Base-by-base conservation (phyloP, 2,329 filamentous ascomycete genomes). In the Amesomyces nigricolor region DNA sequence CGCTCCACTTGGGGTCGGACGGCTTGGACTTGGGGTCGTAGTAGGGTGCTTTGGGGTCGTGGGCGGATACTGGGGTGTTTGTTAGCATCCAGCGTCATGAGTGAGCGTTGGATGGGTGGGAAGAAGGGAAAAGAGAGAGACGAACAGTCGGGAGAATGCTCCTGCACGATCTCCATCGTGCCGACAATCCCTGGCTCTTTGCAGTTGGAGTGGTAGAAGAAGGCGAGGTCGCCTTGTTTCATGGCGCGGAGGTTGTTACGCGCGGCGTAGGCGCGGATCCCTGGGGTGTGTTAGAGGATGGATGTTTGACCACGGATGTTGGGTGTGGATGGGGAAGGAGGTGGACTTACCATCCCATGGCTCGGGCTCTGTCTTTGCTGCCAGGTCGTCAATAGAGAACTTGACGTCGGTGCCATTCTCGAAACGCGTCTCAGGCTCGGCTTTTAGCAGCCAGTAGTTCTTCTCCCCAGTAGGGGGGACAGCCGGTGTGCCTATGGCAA, bases 161-260 rank as follows among this genome's bases (percentile, higher is more conserved):
- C 91, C 61, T 82, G 79, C 14, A 95, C 91, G 60, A 99, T 88
- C 65, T 94, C 88, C 87, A 96, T 91, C 16, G 86, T 82, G 1
- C 91, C 91, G 1, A 86, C 90, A 47, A 97, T 90, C 2, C 89
- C 92, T 0, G 91, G 91, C 22, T 86, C 81, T 68, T 95, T 95
- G 72, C 89, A 94, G 65, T 94, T 95, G 46, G 89, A 95, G 72
- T 96, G 92, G 68, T 97, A 97, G 74, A 99, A 97, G 74, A 99
- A 97, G 26, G 91, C 91, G 32, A 91, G 78, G 67, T 99, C 94
- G 49, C 91, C 91, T 54, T 85, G 84, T 64, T 89, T 91, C 94
- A 99, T 99, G 8, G 84, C 82, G 30, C 89, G 83, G 73, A 99
- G 85, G 68, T 96, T 90, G 66, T 96, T 97, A 26, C 89, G 83